phyloP scores from a whole-genome alignment of 805 yeast genomes.

The Yarrowia yakushimensis region DNA sequence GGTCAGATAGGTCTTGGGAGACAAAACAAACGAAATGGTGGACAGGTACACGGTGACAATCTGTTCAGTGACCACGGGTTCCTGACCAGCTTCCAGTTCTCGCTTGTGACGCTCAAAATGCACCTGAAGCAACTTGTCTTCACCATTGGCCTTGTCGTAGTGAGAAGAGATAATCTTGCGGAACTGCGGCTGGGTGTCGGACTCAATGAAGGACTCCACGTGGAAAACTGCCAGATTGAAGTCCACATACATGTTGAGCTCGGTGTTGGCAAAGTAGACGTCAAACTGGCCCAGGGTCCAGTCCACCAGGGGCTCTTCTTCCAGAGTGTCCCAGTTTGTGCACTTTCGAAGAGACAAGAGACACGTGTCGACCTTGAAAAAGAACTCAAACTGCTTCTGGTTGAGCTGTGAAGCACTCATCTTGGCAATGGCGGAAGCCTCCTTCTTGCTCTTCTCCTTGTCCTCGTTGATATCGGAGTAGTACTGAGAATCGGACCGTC shows the following conservation, averaged over 20 bases:
- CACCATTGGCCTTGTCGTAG: constrained; percentile 22
- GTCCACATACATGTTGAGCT: constrained; percentile 60
- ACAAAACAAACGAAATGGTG: constrained; percentile 67
- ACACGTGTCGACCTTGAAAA: constrained; percentile 63
- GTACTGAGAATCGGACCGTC: constrained; percentile 2
- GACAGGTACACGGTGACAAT: constrained; percentile 69
- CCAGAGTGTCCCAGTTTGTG: constrained; percentile 54
- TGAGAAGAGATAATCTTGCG: constrained; percentile 65
- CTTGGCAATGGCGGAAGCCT: background rate
- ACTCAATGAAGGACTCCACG: constrained; percentile 71
- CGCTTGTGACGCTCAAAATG: constrained; percentile 58
- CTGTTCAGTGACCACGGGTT: constrained; percentile 61
- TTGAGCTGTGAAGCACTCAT: constrained; percentile 21
- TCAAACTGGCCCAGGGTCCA: constrained; percentile 63
- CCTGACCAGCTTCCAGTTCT: constrained; percentile 49
- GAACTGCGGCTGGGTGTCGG: constrained; percentile 57
- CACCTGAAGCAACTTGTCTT: constrained; percentile 54
- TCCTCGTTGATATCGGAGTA: constrained; percentile 4
- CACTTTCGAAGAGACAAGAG: constrained; percentile 65
- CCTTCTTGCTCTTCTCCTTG: background rate
- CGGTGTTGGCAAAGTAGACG: constrained; percentile 58
- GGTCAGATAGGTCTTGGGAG: constrained; percentile 74
- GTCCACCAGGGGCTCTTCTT: constrained; percentile 67
- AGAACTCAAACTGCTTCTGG: constrained; percentile 71
- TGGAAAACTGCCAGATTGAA: constrained; percentile 61